Conservation (phyloP, 495 filamentous ascomycete genomes). For the Staphylotrichum longicolle region DNA sequence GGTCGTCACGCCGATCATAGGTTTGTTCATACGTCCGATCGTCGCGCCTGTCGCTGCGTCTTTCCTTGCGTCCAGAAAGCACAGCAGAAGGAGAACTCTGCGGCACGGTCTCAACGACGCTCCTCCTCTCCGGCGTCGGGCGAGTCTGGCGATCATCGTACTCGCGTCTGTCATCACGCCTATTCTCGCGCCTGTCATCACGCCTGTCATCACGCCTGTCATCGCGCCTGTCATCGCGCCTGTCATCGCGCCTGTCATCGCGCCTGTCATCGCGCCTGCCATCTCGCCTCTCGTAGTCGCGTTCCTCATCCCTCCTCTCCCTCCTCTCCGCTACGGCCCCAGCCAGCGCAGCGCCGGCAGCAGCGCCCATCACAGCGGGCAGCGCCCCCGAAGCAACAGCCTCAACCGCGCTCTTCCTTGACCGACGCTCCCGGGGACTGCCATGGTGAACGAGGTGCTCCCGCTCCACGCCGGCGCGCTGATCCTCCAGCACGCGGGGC, state of each 20-base stretch:
- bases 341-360: constrained; percentile 50
- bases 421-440: constrained; percentile 10
- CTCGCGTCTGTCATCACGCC: constrained; percentile 23
- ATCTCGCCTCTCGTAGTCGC: constrained; percentile 22
- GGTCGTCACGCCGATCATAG: constrained; percentile 1
- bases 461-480: constrained; percentile 20
- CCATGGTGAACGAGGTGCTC: constrained; percentile 5
- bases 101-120: constrained; percentile 5
- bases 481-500: constrained; percentile 42
- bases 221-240: constrained; percentile 23
- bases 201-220: constrained; percentile 25
- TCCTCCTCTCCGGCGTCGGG: constrained; percentile 16
- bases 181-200: constrained; percentile 26
- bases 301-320: constrained; percentile 26
- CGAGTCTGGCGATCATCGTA: constrained; percentile 22
- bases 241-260: constrained; percentile 24
- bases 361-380: constrained; percentile 30
- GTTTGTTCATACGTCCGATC: background rate
- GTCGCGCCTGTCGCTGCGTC: constrained; percentile 3
- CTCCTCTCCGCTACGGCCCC: constrained; percentile 4
- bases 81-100: background rate
- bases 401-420: constrained; percentile 17
- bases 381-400: constrained; percentile 12
- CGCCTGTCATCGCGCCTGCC: constrained; percentile 28
- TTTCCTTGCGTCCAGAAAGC: background rate